Evolutionary conservation across 495 filamentous ascomycete genomes (phyloP), one percentile per base, ranked within the genome.

Genomic region (Aspergillus incahuasiensis): DNA sequence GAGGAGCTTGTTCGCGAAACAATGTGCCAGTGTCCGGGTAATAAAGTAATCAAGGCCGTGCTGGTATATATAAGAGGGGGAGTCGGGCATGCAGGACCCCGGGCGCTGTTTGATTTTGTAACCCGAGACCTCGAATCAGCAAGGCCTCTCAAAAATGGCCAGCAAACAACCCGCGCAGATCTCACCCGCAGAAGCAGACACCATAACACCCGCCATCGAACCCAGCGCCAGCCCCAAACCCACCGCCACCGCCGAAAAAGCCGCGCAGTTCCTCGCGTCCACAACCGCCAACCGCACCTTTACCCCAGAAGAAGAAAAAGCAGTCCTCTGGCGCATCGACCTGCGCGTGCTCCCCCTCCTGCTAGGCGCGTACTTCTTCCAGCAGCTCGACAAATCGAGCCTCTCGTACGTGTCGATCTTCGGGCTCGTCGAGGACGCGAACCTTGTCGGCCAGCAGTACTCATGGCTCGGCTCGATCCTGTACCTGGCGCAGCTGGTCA

Each of bases 361-460:
- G 0, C 51, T 67, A 1, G 60, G 67, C 15, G 64, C 68, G 0
- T 71, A 71, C 41, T 67, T 67, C 52, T 67, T 82, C 40, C 76
- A 79, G 28, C 77, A 74, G 48, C 72, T 83, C n/a, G 80, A 83
- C 63, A 81, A 82, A 51, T 73, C 74, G 16, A 71, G 76, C 0
- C 60, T 81, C 6, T 74, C 71, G 19, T 81, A 79, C 62, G 75
- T 74, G 9, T 68, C 66, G 19, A 68, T 76, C 56, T 78, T 79
- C 67, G 75, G 80, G 7, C 49, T 77, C 21, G 51, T 63, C 11
- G 64, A 68, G 11, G 65, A 75, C 40, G 61, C 71, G 30, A 57
- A 74, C 19, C 65, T 80, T 5, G 61, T 68, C 13, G 72, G 72
- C 19, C 63, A 71, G 57, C 66, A 81, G 48, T 81, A 79, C 53